A percentile compares a stretch with the other conserved stretches of the same genome.
These are phyloP conservation scores for Erigeron canadensis DNA, from an alignment of 129 eudicot genomes.

Conservation along the genomic window DNA sequence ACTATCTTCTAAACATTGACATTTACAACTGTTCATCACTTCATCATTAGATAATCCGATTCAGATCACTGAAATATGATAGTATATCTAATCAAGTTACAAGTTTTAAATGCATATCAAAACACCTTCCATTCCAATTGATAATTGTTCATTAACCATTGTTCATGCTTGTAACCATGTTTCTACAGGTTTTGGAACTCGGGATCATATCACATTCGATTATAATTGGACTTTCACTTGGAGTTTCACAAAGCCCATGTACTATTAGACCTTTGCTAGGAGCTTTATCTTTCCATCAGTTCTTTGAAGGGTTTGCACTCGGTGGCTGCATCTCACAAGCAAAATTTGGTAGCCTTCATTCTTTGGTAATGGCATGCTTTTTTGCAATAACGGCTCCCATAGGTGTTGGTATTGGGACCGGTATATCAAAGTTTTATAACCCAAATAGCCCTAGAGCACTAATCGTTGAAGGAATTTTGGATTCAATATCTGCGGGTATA, in stretches of 20 bases:
- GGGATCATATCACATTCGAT: constrained; percentile 92
- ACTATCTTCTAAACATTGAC: neutral
- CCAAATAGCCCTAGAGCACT: constrained; percentile 81
- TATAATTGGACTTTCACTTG: constrained; percentile 83
- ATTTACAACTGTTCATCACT: neutral
- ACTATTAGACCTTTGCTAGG: constrained; percentile 73
- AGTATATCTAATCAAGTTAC: too few relatives aligned
- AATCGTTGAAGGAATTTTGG: constrained; percentile 68
- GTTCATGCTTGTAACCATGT: neutral
- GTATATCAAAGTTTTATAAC: constrained; percentile 61
- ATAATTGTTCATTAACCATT: neutral
- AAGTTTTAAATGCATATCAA: neutral
- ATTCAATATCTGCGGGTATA: constrained; percentile 89
- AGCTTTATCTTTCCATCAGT: constrained; percentile 88
- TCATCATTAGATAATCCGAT: neutral
- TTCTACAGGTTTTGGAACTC: constrained; percentile 78
- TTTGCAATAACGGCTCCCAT: constrained; percentile 78
- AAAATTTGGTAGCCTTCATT: constrained; percentile 42
- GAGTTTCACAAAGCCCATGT: constrained; percentile 94
- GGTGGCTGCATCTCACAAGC: constrained; percentile 99
- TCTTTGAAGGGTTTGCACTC: constrained; percentile 94
- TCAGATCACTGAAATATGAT: neutral
- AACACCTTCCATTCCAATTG: neutral
- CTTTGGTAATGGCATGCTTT: constrained; percentile 78
- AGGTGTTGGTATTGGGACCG: constrained; percentile 73